Evolutionary conservation across 306 rosid species (phyloP).

Genomic region (Vigna radiata): DNA sequence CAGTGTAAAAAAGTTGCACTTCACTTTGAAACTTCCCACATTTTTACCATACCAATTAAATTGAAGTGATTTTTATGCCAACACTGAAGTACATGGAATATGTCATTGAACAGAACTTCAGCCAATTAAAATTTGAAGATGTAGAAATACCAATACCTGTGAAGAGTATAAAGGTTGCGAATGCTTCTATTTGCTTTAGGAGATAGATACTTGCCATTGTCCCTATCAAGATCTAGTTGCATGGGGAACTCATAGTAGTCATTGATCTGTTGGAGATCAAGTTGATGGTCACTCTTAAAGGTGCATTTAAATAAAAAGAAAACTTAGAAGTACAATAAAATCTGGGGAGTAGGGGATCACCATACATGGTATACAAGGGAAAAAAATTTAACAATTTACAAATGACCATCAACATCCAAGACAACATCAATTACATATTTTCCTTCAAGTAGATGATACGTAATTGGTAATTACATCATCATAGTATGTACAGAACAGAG

Average conservation of each 20-base stretch:
- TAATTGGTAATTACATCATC: background rate
- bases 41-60: background rate
- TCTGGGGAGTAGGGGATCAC: background rate
- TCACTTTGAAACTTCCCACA: background rate
- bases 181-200: background rate
- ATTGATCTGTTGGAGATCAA: slow-evolving; percentile 14
- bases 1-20: background rate
- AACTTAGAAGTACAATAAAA: background rate
- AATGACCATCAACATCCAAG: background rate
- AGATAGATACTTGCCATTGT: slow-evolving; percentile 8
- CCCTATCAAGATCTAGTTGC: slow-evolving; percentile 24
- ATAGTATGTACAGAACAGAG: slow-evolving; percentile 1
- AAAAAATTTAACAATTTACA: background rate
- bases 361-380: background rate
- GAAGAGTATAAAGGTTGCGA: slow-evolving; percentile 22
- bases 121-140: background rate
- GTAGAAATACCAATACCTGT: slow-evolving; percentile 19
- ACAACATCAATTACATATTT: background rate
- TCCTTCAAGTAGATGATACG: slow-evolving; percentile 10
- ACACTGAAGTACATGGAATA: background rate
- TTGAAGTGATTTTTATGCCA: background rate
- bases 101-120: slow-evolving; percentile 11
- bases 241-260: slow-evolving; percentile 23
- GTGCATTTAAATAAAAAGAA: background rate
- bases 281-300: background rate